These are phyloP conservation scores for Monsonia emarginata DNA, from an alignment of 441 rosid species.

Conservation along the genomic window DNA sequence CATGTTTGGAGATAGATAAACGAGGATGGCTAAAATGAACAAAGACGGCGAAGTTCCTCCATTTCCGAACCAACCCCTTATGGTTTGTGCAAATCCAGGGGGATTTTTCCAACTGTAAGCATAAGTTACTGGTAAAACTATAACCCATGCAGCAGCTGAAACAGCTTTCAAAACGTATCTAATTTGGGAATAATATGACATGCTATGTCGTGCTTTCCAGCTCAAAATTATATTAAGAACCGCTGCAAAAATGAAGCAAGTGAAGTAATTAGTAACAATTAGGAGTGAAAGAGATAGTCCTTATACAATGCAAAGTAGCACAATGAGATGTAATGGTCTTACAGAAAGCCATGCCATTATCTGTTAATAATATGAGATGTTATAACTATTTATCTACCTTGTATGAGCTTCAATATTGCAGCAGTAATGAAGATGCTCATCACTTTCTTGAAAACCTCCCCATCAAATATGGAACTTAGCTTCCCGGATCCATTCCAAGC, in stretches of 20 bases:
- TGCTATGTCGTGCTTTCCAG: constrained; percentile 76
- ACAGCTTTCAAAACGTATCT: constrained; percentile 87
- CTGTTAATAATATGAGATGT: neutral
- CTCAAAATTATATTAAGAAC: constrained; percentile 81
- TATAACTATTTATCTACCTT: constrained; percentile 40
- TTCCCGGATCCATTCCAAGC: constrained; percentile 79
- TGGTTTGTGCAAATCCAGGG: constrained; percentile 82
- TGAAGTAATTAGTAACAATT: constrained; percentile 8
- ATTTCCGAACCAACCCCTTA: constrained; percentile 86
- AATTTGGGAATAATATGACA: constrained; percentile 87
- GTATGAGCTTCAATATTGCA: constrained; percentile 89
- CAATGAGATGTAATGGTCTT: neutral
- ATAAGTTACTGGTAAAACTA: constrained; percentile 80
- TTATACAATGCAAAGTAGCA: neutral
- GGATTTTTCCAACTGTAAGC: constrained; percentile 83
- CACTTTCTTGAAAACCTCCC: constrained; percentile 63
- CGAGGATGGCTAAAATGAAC: constrained; percentile 71
- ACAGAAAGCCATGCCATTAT: neutral
- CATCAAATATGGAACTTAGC: constrained; percentile 41
- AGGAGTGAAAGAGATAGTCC: neutral
- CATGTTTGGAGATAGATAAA: constrained; percentile 89
- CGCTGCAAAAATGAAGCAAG: constrained; percentile 46
- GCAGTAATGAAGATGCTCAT: constrained; percentile 90
- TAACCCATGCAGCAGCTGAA: constrained; percentile 94
- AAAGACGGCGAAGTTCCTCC: constrained; percentile 60